phyloP scores from a whole-genome alignment of 2,329 filamentous ascomycete genomes.

The Paecilomyces variotii region DNA sequence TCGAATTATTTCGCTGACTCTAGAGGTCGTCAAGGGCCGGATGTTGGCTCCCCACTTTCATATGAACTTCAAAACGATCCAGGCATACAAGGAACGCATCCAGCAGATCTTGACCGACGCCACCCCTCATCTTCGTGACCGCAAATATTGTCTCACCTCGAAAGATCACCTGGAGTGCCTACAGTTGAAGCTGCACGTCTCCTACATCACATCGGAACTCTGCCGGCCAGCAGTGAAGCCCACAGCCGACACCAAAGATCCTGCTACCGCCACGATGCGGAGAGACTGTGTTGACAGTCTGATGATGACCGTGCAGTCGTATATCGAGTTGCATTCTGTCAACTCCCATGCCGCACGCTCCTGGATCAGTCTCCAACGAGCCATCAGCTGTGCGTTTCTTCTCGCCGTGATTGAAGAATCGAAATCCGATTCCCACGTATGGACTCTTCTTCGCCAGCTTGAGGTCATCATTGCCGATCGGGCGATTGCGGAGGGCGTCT shows the following conservation, averaged over 20 bases:
- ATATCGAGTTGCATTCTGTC: slow-evolving; percentile 46
- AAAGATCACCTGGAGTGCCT: slow-evolving; percentile 53
- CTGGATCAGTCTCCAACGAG: slow-evolving; percentile 40
- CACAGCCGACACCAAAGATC: slow-evolving; percentile 35
- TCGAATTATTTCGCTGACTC: slow-evolving; percentile 44
- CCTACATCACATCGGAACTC: slow-evolving; percentile 55
- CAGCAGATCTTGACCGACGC: slow-evolving; percentile 51
- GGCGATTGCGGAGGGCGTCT: slow-evolving; percentile 27
- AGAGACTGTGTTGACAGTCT: slow-evolving; percentile 50
- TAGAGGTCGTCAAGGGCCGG: slow-evolving; percentile 54
- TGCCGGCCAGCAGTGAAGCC: slow-evolving; percentile 54
- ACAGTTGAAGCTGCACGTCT: slow-evolving; percentile 53
- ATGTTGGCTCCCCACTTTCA: slow-evolving; percentile 46
- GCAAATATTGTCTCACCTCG: slow-evolving; percentile 29
- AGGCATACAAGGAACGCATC: slow-evolving; percentile 50
- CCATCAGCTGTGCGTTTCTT: slow-evolving; percentile 41
- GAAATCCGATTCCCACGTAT: slow-evolving; percentile 32
- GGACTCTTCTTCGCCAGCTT: slow-evolving; percentile 32
- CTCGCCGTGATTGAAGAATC: slow-evolving; percentile 39
- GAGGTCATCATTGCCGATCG: slow-evolving; percentile 38
- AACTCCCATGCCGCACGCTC: slow-evolving; percentile 37
- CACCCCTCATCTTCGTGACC: slow-evolving; percentile 50
- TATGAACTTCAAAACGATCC: slow-evolving; percentile 47
- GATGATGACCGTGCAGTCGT: slow-evolving; percentile 50
- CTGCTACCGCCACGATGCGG: slow-evolving; percentile 34